These are phyloP conservation scores for Cladophialophora chaetospira DNA, from an alignment of 2,329 filamentous ascomycete genomes.

Conservation along the genomic window DNA sequence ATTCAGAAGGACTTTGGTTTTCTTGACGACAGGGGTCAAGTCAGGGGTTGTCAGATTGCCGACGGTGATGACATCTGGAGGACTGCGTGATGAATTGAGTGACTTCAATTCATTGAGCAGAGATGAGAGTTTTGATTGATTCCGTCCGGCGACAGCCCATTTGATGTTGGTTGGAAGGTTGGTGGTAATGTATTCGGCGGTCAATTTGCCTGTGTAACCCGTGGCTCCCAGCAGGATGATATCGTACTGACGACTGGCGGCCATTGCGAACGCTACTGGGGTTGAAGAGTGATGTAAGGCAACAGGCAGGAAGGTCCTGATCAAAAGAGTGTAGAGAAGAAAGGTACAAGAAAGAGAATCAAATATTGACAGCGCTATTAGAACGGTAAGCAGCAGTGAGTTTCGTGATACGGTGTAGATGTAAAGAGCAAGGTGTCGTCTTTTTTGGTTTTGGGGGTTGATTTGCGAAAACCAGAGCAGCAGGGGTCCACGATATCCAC, in stretches of 20 bases:
- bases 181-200: conserved; percentile 72
- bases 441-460: conserved; percentile 7
- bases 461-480: neutral
- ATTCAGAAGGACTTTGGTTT: conserved; percentile 60
- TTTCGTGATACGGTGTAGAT: conserved; percentile 12
- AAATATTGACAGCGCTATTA: conserved; percentile 1
- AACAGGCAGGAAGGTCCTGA: neutral
- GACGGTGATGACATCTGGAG: conserved; percentile 60
- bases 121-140: conserved; percentile 70
- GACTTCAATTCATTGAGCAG: conserved; percentile 68
- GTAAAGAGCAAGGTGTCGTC: conserved; percentile 11
- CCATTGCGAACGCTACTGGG: conserved; percentile 39
- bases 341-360: conserved; percentile 8
- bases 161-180: conserved; percentile 73
- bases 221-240: conserved; percentile 68
- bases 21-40: conserved; percentile 54
- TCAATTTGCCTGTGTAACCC: conserved; percentile 81
- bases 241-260: conserved; percentile 58
- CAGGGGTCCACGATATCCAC: neutral
- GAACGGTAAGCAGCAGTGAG: conserved; percentile 5
- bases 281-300: neutral
- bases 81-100: conserved; percentile 67
- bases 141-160: conserved; percentile 87
- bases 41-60: conserved; percentile 49
- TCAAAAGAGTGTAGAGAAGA: conserved; percentile 16